These are phyloP conservation scores for Dactylellina haptotyla DNA, from an alignment of 2,329 filamentous ascomycete genomes.

Conservation along the genomic window DNA sequence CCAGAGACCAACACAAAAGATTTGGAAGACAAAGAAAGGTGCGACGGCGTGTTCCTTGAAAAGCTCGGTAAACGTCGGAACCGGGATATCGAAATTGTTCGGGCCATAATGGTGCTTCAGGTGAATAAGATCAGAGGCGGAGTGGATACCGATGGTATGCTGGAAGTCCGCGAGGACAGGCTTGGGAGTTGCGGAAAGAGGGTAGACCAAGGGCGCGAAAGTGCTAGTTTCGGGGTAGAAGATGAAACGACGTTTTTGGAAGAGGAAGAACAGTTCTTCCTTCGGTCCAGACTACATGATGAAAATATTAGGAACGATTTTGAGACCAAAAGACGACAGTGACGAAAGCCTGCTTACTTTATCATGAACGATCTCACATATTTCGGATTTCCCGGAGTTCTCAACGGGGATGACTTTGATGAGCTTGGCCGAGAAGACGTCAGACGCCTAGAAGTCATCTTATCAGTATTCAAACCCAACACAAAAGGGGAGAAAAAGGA, in stretches of 20 bases:
- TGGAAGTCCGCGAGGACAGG: slow-evolving; percentile 82
- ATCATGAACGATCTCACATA: slow-evolving; percentile 82
- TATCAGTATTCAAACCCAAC: not conserved
- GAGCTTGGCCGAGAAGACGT: slow-evolving; percentile 76
- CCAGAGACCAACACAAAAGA: slow-evolving; percentile 98
- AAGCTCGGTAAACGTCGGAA: slow-evolving; percentile 92
- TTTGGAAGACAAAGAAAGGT: slow-evolving; percentile 98
- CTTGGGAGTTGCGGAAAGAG: slow-evolving; percentile 85
- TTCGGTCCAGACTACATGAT: slow-evolving; percentile 72
- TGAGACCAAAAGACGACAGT: not conserved
- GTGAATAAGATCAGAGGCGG: slow-evolving; percentile 77
- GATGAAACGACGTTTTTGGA: slow-evolving; percentile 97
- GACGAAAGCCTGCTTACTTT: slow-evolving; percentile 66
- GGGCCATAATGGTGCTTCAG: slow-evolving; percentile 92
- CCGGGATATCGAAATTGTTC: slow-evolving; percentile 97
- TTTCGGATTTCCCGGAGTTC: slow-evolving; percentile 89
- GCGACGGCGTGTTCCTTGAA: slow-evolving; percentile 99
- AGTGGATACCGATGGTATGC: slow-evolving; percentile 77
- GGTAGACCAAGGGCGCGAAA: slow-evolving; percentile 85
- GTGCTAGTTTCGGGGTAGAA: slow-evolving; percentile 76
- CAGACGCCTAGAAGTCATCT: slow-evolving; percentile 47
- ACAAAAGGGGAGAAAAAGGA: slow-evolving; percentile 57
- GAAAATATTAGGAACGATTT: not conserved
- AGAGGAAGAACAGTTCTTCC: slow-evolving; percentile 85
- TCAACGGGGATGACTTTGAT: slow-evolving; percentile 92